Percentiles rank a stretch among this genome's conserved stretches.
These are phyloP conservation scores for Zymoseptoria pseudotritici DNA, from an alignment of 2,329 filamentous ascomycete genomes.

Conservation along the genomic window DNA sequence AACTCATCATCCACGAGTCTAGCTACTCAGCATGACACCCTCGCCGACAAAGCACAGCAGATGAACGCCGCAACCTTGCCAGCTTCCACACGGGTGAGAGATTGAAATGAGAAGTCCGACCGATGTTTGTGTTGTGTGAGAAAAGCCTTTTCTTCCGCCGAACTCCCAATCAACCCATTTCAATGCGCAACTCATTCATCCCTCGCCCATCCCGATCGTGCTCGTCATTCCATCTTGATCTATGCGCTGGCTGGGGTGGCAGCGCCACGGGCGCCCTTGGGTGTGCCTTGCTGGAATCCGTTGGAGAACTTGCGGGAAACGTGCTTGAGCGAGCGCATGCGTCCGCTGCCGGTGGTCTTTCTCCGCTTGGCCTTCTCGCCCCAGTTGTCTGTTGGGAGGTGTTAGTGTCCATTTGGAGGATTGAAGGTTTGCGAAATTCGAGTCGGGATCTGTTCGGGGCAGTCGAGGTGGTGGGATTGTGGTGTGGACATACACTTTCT, in stretches of 20 bases:
- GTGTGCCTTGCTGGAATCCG: slow-evolving; percentile 86
- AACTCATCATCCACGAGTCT: slow-evolving; percentile 1
- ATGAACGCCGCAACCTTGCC: neutral
- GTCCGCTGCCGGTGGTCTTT: slow-evolving; percentile 97
- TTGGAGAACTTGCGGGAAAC: slow-evolving; percentile 94
- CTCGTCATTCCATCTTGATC: slow-evolving; percentile 1
- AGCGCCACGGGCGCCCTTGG: slow-evolving; percentile 69
- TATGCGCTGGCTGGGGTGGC: slow-evolving; percentile 12
- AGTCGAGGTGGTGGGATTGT: slow-evolving; percentile 4
- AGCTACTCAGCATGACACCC: neutral
- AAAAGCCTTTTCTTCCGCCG: slow-evolving; percentile 4
- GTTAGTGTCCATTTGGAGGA: slow-evolving; percentile 8
- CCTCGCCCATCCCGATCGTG: slow-evolving; percentile 1
- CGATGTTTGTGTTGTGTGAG: neutral
- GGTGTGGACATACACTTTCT: slow-evolving; percentile 79
- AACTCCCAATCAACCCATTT: slow-evolving; percentile 16
- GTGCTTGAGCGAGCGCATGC: slow-evolving; percentile 89
- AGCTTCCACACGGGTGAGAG: neutral
- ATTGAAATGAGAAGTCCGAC: neutral
- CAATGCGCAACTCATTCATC: slow-evolving; percentile 13
- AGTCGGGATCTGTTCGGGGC: neutral
- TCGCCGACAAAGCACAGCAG: neutral
- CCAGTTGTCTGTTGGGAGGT: slow-evolving; percentile 75
- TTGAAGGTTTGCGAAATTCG: neutral
- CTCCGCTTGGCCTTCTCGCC: slow-evolving; percentile 99